Evolutionary conservation across 805 yeast genomes (phyloP).

Genomic region (Candida railenensis): DNA sequence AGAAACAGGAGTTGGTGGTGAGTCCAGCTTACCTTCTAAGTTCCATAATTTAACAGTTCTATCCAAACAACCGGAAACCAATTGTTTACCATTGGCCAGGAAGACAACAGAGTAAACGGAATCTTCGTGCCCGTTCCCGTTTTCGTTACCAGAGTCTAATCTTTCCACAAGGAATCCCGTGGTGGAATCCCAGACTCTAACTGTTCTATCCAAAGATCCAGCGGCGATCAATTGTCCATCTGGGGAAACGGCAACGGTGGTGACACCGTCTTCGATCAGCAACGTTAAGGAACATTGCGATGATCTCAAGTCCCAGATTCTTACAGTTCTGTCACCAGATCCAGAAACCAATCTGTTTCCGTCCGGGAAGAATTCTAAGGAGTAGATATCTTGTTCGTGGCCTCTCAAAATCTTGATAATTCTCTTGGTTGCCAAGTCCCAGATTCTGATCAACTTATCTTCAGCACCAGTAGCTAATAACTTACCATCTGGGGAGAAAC

Average conservation of each 20-base stretch:
- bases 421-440: slow-evolving; percentile 87
- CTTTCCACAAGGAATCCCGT: slow-evolving; percentile 91
- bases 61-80: slow-evolving; percentile 93
- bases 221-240: slow-evolving; percentile 94
- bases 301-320: slow-evolving; percentile 92
- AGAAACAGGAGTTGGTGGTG: slow-evolving; percentile 14
- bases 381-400: slow-evolving; percentile 96
- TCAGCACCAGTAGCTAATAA: slow-evolving; percentile 93
- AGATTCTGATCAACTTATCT: slow-evolving; percentile 86
- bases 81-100: slow-evolving; percentile 86
- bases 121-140: slow-evolving; percentile 92
- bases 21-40: slow-evolving; percentile 55
- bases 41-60: slow-evolving; percentile 96
- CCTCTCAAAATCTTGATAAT: slow-evolving; percentile 86
- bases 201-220: slow-evolving; percentile 92
- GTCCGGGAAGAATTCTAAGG: slow-evolving; percentile 90
- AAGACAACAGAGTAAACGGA: slow-evolving; percentile 94
- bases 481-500: slow-evolving; percentile 92
- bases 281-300: slow-evolving; percentile 88
- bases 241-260: slow-evolving; percentile 96
- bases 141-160: slow-evolving; percentile 83
- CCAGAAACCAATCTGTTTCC: slow-evolving; percentile 94
- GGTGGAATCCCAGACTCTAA: slow-evolving; percentile 94
- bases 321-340: slow-evolving; percentile 92
- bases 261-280: slow-evolving; percentile 95